A percentile compares a stretch with the other conserved stretches of the same genome.
phyloP scores from a whole-genome alignment of 1,284 basidiomycete species.

The Apiotrichum mycotoxinovorans region DNA sequence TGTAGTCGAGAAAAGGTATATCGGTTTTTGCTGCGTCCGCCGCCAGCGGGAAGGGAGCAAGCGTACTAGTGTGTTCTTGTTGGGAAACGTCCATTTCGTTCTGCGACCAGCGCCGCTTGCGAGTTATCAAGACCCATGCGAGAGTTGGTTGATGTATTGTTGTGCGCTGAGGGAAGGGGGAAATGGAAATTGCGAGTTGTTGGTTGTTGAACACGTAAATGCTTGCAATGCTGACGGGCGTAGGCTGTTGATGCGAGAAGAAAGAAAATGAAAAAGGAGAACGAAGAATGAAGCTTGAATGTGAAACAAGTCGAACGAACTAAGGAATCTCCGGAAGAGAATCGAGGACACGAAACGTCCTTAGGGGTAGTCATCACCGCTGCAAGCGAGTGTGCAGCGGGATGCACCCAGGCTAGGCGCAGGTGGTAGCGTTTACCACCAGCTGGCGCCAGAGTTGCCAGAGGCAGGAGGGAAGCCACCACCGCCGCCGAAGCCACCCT shows the following conservation, averaged over 20 bases:
- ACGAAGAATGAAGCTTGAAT: neutral
- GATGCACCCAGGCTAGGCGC: neutral
- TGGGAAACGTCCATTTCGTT: slow-evolving; percentile 23
- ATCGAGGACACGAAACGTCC: neutral
- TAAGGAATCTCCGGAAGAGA: neutral
- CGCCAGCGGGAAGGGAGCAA: slow-evolving; percentile 16
- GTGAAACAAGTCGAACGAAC: neutral
- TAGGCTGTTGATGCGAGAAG: slow-evolving; percentile 2
- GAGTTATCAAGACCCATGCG: slow-evolving; percentile 12
- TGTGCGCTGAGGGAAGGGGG: slow-evolving; percentile 12
- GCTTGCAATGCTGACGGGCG: slow-evolving; percentile 24
- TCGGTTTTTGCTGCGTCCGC: slow-evolving; percentile 8
- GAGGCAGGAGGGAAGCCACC: slow-evolving; percentile 44
- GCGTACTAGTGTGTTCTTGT: slow-evolving; percentile 15
- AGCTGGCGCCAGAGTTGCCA: slow-evolving; percentile 48
- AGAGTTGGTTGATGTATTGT: slow-evolving; percentile 7
- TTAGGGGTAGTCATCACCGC: neutral
- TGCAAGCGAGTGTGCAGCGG: neutral
- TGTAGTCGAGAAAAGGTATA: slow-evolving; percentile 9
- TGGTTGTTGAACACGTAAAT: slow-evolving; percentile 8
- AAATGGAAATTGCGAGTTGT: slow-evolving; percentile 13
- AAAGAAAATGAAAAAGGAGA: neutral
- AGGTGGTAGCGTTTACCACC: slow-evolving; percentile 39
- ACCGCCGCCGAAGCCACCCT: slow-evolving; percentile 49
- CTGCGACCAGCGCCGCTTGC: slow-evolving; percentile 22